Evolutionary conservation across 108 stramenopile species (phyloP).

Genomic region (Cyclotella baltica): DNA sequence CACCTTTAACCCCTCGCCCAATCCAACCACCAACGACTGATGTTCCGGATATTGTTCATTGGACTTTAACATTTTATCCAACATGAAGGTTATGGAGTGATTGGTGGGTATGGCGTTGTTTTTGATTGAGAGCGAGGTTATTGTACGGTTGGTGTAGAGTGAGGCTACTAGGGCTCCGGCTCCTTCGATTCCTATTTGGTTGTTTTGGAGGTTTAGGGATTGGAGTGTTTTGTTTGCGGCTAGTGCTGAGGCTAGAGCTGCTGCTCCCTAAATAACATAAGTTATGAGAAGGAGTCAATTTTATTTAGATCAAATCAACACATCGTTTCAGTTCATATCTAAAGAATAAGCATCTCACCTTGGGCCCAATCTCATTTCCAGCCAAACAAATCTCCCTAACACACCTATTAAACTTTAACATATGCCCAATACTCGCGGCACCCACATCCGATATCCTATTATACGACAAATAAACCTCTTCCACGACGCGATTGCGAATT

Average conservation of each 20-base stretch:
- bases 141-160: conserved; percentile 32
- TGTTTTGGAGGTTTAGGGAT: conserved; percentile 29
- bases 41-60: conserved; percentile 41
- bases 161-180: conserved; percentile 45
- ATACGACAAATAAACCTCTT: conserved; percentile 34
- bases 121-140: conserved; percentile 30
- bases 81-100: conserved; percentile 25
- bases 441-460: conserved; percentile 44
- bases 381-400: conserved; percentile 44
- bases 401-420: conserved; percentile 40
- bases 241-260: conserved; percentile 36
- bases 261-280: conserved; percentile 16
- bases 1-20: conserved; percentile 33
- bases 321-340: too few species aligned
- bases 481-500: conserved; percentile 38
- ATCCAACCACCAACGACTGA: conserved; percentile 36
- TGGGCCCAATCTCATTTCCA: conserved; percentile 47
- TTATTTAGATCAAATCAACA: too few species aligned
- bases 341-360: too few species aligned
- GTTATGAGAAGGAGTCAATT: too few species aligned
- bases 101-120: conserved; percentile 32
- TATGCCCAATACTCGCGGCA: conserved; percentile 28
- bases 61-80: conserved; percentile 41
- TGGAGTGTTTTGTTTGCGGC: conserved; percentile 33
- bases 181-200: conserved; percentile 48